Base-by-base conservation (phyloP, 2,329 filamentous ascomycete species). In the Curvularia eragrostidis region DNA sequence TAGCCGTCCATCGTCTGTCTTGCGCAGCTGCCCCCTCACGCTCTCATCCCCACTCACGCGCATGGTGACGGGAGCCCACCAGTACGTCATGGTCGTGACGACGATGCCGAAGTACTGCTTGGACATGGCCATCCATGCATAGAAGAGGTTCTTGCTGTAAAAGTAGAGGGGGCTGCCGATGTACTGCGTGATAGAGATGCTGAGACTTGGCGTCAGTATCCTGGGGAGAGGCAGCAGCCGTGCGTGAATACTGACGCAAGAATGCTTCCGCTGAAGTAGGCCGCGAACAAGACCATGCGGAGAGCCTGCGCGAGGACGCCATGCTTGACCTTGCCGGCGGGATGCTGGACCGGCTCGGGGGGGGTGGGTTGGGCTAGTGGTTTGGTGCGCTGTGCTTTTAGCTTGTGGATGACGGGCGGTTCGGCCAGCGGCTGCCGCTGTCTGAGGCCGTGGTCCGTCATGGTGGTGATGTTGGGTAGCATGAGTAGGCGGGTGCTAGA, bases 41-140 rank as follows among this genome's bases (percentile, higher is more conserved):
- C 89, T 91, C 68, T 85, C 87, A 77, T 96, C 91, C 47, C 92
- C 91, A 73, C 90, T 94, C 70, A 96, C 87, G 43, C 91, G 84
- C 65, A 96, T 88, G 15, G 86, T 85, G 5, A 91, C 93, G 6
- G 91, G 90, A 24, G 89, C 89, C 89, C 91, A 96, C 82, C 90
- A 90, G 69, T 93, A 85, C 10, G 91, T 96, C 84, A 94, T 89
- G 50, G 88, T 89, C 19, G 89, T 91, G 61, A 87, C 85, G 56
- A 91, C 79, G 26, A 96, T 80, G 59, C 89, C 91, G 74, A 96
- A 96, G 24, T 87, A 89, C 70, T 90, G 86, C 78, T 96, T 96
- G n/a, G 91, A 93, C 72, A 93, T 81, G 51, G 91, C 87, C 86
- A 95, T 93, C 80, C 90, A 95, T 61, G 89, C 85, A 77, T 96